Evolutionary conservation across 768 basidiomycete genomes (phyloP).

Genomic region (Lyophyllum decastes): DNA sequence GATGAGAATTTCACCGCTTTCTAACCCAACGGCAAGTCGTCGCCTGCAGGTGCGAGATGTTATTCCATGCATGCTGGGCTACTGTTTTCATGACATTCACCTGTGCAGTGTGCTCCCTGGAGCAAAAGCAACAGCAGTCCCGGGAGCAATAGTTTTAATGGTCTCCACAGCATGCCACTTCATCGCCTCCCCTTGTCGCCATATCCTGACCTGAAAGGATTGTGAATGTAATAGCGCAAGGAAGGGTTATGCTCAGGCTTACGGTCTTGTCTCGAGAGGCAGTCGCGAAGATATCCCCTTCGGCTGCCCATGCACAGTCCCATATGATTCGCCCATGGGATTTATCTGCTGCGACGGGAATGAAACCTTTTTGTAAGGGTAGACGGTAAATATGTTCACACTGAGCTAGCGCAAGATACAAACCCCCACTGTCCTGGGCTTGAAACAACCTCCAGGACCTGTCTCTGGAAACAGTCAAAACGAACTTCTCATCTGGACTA

Average conservation of each 20-base stretch:
- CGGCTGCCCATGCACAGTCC: conserved; percentile 88
- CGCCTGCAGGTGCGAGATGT: conserved; percentile 34
- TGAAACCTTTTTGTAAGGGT: conserved; percentile 45
- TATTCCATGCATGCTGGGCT: not conserved
- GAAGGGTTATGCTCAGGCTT: conserved; percentile 17
- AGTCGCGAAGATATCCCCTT: conserved; percentile 84
- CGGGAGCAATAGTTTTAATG: conserved; percentile 73
- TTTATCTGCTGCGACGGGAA: conserved; percentile 69
- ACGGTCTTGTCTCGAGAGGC: conserved; percentile 96
- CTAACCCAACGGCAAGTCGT: conserved; percentile 79
- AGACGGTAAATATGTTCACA: not conserved
- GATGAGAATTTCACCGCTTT: conserved; percentile 74
- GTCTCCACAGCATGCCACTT: conserved; percentile 62
- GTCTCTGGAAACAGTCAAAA: conserved; percentile 90
- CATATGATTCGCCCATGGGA: conserved; percentile 93
- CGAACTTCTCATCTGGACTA: conserved; percentile 76
- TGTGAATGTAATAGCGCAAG: not conserved
- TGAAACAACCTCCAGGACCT: conserved; percentile 88
- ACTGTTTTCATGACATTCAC: conserved; percentile 32
- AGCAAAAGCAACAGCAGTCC: conserved; percentile 77
- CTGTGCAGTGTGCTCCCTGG: conserved; percentile 26
- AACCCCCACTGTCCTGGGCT: conserved; percentile 43
- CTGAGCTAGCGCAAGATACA: conserved; percentile 8
- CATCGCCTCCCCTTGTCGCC: conserved; percentile 46
- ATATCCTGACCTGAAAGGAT: conserved; percentile 73